Conservation (phyloP, 2,329 filamentous ascomycete genomes). For the Aspergillus hiratsukae region DNA sequence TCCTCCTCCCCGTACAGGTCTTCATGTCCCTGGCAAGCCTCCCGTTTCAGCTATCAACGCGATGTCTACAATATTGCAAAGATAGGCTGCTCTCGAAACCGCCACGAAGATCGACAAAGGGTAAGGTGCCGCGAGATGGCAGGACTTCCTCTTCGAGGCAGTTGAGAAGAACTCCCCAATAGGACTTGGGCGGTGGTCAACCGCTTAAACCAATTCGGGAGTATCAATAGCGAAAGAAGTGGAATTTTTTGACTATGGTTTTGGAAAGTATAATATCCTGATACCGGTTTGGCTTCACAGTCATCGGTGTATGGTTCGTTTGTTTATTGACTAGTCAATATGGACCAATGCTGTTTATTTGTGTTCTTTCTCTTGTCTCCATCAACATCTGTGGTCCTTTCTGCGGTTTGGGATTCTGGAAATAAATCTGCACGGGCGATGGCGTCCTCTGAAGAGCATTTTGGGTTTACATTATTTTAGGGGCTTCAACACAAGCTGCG, state of each 20-base stretch:
- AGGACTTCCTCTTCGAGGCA: constrained; percentile 2
- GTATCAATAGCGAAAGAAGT: not conserved
- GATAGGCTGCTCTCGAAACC: constrained; percentile 1
- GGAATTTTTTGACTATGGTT: not conserved
- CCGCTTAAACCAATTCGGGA: constrained; percentile 7
- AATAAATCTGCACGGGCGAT: not conserved
- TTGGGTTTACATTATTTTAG: not conserved
- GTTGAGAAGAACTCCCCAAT: constrained; percentile 5
- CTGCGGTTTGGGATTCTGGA: not conserved
- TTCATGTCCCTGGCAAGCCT: constrained; percentile 26
- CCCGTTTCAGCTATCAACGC: constrained; percentile 23
- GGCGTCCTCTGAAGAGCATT: not conserved
- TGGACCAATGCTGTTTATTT: not conserved
- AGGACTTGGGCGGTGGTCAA: not conserved
- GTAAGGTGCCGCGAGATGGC: constrained; percentile 15
- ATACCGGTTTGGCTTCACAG: not conserved
- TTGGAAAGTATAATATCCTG: not conserved
- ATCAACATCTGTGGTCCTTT: too few species aligned
- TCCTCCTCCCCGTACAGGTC: constrained; percentile 35
- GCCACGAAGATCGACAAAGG: constrained; percentile 14
- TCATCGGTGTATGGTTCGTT: not conserved
- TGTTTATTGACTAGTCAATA: not conserved
- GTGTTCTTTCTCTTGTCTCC: not conserved
- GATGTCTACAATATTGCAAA: constrained; percentile 14
- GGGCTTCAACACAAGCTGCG: not conserved